These are phyloP conservation scores for Tieghemostelium lacteum DNA, from an alignment of 78 protist species.

Conservation along the genomic window DNA sequence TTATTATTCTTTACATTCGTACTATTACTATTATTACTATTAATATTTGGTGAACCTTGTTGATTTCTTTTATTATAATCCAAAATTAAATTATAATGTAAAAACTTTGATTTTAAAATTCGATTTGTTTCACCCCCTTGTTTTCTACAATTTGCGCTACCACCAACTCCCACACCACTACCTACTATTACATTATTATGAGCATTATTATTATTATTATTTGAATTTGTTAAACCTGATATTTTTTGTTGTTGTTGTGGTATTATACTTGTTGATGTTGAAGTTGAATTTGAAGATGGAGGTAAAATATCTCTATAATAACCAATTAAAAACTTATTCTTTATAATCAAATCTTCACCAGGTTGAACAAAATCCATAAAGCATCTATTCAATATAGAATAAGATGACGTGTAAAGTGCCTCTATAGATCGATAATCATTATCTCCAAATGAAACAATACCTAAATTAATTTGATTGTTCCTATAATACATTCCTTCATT, in stretches of 20 bases:
- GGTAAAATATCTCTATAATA: no score
- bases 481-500: background rate
- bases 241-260: no score
- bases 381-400: background rate
- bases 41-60: background rate
- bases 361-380: no score
- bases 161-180: background rate
- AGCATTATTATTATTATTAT: no score
- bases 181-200: background rate
- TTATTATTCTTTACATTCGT: no score
- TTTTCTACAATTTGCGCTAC: background rate
- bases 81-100: background rate
- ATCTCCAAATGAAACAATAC: conserved; percentile 6
- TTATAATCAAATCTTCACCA: background rate
- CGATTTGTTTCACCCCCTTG: background rate
- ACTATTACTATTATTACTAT: no score
- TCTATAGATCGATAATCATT: background rate
- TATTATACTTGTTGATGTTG: background rate
- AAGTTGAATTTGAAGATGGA: background rate
- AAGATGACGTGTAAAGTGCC: background rate
- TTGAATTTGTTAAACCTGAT: background rate
- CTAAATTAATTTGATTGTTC: background rate
- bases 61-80: background rate
- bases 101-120: background rate
- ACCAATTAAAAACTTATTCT: background rate